A percentile compares a stretch with the other conserved stretches of the same genome.
Conservation (phyloP, 768 basidiomycete species). For the Chlorophyllum brunneum region DNA sequence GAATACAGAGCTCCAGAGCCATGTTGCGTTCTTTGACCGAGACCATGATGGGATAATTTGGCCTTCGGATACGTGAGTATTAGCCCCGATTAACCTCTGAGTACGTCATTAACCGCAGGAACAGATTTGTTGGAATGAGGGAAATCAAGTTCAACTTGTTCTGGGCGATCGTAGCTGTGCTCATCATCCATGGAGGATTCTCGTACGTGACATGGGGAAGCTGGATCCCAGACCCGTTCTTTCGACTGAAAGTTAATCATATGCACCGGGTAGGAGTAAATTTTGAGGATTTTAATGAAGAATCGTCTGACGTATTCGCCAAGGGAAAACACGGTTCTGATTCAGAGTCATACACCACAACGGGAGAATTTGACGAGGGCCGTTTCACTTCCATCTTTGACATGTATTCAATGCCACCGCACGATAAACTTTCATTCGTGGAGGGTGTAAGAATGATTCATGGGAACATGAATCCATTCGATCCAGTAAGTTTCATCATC, state of each 20-base stretch:
- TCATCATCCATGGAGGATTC: constrained; percentile 35
- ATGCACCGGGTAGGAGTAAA: constrained; percentile 32
- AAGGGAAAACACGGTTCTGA: constrained; percentile 44
- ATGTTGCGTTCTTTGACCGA: constrained; percentile 43
- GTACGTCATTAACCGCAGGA: not conserved
- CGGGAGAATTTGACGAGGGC: constrained; percentile 35
- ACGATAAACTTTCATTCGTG: constrained; percentile 33
- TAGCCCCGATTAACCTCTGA: not conserved
- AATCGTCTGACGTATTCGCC: no score
- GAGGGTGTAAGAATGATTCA: constrained; percentile 38
- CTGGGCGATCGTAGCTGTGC: constrained; percentile 30
- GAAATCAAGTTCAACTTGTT: constrained; percentile 34
- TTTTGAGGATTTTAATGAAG: no score
- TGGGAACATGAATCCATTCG: constrained; percentile 36
- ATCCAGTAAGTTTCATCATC: constrained; percentile 25
- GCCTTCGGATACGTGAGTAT: constrained; percentile 39
- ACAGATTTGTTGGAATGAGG: constrained; percentile 35
- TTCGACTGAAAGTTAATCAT: constrained; percentile 34
- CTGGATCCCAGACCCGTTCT: constrained; percentile 39
- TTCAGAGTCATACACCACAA: constrained; percentile 31
- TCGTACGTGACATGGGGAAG: constrained; percentile 37
- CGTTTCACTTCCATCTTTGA: constrained; percentile 38
- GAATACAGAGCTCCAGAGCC: constrained; percentile 37
- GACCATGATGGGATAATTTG: constrained; percentile 44
- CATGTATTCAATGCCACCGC: constrained; percentile 36